Base-by-base conservation (phyloP, 106 monocot species). In the Apostasia ramifera region DNA sequence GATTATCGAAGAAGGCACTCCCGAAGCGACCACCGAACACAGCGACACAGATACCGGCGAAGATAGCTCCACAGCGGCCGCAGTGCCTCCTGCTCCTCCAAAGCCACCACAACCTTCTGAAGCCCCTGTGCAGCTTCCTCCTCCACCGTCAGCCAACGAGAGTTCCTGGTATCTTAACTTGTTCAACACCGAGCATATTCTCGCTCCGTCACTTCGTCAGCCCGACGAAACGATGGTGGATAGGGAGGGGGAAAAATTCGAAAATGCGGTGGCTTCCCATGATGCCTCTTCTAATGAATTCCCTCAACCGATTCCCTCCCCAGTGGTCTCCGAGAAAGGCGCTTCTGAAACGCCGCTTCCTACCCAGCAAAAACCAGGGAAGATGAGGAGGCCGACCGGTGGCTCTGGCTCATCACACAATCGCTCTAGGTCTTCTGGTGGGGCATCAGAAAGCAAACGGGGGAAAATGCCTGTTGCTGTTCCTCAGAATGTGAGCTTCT, bases 1-100 rank as follows among this genome's bases (percentile, higher is more conserved):
- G 59, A 89, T 89, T 54, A 54, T 12, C 0, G 91, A 97, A 61
- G 95, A 90, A 59, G 90, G 83, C 0, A 85, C 68, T 6, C 74
- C 68, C 5, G 83, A 46, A 26, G 72, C 66, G 9, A 71, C 38
- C 2, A 74, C 47, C 1, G 74, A 71, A 0, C 77, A 75, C 1
- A 59, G 68, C 5, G 86, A 86, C 2, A 71, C 63, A 1, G 86
- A 77, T 1, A 54, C 49, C 13, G 63, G 40, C 1, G 37, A 57
- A 55, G 12, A 58, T 49, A 55, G 65, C 66, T 13, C 77, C 53
- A 11, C 68, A 63, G 49, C 69, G 55, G 11, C 64, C 58, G 39
- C 61, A 55, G 54, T 50, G 70, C 26, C 54, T 43, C 39, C 71
- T 40, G 44, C 66, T 43, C 40, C 70, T 41, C 40, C 60, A 1